These are phyloP conservation scores for Erodium maritimum DNA, from an alignment of 345 rosid species.

Conservation along the genomic window DNA sequence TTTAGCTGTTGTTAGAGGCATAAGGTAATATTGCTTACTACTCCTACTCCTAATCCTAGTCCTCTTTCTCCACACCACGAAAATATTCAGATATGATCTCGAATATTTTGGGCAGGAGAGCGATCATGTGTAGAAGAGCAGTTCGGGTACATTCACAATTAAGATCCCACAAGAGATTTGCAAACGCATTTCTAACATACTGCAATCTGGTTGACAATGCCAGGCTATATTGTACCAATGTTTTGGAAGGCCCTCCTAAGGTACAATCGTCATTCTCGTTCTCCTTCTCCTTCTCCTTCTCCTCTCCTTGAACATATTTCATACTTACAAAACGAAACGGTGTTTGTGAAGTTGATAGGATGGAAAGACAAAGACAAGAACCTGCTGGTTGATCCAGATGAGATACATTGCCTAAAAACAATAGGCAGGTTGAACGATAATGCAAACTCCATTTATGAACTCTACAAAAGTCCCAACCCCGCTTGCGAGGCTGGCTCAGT, in stretches of 20 bases:
- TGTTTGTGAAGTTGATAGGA: constrained; percentile 65
- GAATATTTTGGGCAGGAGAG: constrained; percentile 49
- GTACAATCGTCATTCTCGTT: constrained; percentile 15
- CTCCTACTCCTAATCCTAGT: background rate
- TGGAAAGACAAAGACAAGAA: constrained; percentile 92
- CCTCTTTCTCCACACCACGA: background rate
- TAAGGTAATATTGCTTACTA: constrained; percentile 37
- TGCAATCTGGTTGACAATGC: constrained; percentile 78
- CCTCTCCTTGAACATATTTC: background rate
- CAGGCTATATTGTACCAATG: constrained; percentile 72
- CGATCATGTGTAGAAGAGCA: constrained; percentile 75
- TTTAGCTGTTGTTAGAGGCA: constrained; percentile 84
- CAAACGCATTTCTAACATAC: constrained; percentile 63
- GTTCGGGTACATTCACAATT: constrained; percentile 82
- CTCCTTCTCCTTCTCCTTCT: background rate
- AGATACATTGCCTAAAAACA: constrained; percentile 50
- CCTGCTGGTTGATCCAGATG: constrained; percentile 78
- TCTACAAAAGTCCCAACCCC: constrained; percentile 59
- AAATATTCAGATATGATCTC: background rate
- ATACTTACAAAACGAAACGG: constrained; percentile 14
- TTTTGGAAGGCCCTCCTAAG: constrained; percentile 71
- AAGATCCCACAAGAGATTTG: constrained; percentile 87
- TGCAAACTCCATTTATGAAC: constrained; percentile 71
- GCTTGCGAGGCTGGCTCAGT: constrained; percentile 60
- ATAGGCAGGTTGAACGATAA: constrained; percentile 58